Conservation (phyloP, 2,329 filamentous ascomycete species). For the Curvularia sp. region DNA sequence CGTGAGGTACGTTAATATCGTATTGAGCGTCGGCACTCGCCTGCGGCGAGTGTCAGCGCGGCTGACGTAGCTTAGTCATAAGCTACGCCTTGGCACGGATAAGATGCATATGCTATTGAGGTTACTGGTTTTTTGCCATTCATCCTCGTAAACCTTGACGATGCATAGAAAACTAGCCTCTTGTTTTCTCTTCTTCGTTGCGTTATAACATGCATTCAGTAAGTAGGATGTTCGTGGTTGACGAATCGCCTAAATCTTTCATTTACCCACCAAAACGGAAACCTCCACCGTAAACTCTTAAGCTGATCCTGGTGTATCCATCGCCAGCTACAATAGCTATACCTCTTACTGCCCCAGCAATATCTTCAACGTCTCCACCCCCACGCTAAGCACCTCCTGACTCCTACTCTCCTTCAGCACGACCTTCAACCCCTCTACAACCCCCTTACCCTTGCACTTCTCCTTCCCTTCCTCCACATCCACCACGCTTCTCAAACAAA, state of each 20-base stretch:
- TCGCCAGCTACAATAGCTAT: no score
- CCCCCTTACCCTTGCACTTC: conserved; percentile 62
- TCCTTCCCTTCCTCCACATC: conserved; percentile 57
- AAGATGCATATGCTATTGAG: not conserved
- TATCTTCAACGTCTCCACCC: conserved; percentile 75
- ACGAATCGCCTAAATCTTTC: not conserved
- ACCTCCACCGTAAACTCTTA: not conserved
- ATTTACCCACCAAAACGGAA: not conserved
- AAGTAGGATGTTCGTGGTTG: not conserved
- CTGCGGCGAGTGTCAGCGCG: no score
- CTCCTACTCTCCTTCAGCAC: conserved; percentile 73
- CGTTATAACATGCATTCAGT: not conserved
- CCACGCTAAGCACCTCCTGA: conserved; percentile 72
- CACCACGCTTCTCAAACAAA: conserved; percentile 76
- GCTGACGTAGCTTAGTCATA: no score
- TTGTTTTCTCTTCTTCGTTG: not conserved
- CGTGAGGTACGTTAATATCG: no score
- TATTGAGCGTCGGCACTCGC: no score
- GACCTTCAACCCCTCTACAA: conserved; percentile 71
- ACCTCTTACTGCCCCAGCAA: conserved; percentile 52
- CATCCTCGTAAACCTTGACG: not conserved
- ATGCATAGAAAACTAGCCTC: not conserved
- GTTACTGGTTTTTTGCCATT: not conserved
- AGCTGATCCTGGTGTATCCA: not conserved
- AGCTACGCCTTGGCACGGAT: no score